Conservation (phyloP, 73 alveolate species). For the Paramecium sexaurelia region DNA sequence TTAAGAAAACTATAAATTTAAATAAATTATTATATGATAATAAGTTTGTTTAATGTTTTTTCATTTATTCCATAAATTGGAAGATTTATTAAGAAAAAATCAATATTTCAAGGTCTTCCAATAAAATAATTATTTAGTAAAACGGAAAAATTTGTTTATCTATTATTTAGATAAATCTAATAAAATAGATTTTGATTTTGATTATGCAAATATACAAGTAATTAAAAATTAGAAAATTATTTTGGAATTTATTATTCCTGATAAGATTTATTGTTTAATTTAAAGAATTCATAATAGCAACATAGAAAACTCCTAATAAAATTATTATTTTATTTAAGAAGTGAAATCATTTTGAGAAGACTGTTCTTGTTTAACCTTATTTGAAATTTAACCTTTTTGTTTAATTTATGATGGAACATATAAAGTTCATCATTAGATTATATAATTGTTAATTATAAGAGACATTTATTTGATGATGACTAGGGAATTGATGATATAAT, state of each 20-base stretch:
- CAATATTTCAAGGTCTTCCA: constrained; percentile 22
- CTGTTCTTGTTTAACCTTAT: background rate
- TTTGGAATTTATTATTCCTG: too few species aligned
- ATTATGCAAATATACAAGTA: too few species aligned
- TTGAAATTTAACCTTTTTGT: background rate
- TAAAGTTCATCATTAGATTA: background rate
- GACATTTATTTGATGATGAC: constrained; percentile 31
- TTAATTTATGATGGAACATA: constrained; percentile 28
- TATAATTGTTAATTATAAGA: background rate
- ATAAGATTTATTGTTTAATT: too few species aligned
- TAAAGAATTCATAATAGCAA: too few species aligned
- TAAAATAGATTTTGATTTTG: background rate
- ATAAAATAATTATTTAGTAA: background rate
- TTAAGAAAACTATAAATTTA: background rate
- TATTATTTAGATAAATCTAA: constrained; percentile 24
- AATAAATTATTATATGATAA: background rate
- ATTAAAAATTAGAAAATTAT: background rate
- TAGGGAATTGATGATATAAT: constrained; percentile 41
- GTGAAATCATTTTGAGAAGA: background rate
- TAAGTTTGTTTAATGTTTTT: background rate
- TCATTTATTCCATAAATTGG: background rate
- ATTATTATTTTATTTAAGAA: too few species aligned
- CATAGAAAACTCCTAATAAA: too few species aligned
- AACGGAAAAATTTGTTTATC: constrained; percentile 1
- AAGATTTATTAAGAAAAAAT: background rate